Percentiles rank a stretch among this genome's conserved stretches.
These are phyloP conservation scores for Aspergillus caelatus DNA, from an alignment of 2,329 filamentous ascomycete species.

Conservation along the genomic window DNA sequence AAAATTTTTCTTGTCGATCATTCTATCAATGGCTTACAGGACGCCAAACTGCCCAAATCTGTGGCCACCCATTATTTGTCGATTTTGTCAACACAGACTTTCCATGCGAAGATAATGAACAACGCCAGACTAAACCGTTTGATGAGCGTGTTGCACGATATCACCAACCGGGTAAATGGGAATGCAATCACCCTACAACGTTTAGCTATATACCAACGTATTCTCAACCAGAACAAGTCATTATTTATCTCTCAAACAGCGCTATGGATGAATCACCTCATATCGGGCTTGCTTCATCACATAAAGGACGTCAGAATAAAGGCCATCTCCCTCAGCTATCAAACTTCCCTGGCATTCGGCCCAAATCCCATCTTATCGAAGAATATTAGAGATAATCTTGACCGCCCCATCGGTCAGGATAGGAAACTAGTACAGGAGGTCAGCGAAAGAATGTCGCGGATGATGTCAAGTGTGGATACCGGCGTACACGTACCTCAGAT, in stretches of 20 bases:
- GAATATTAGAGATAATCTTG: slow-evolving; percentile 60
- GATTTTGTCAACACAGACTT: slow-evolving; percentile 77
- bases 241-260: slow-evolving; percentile 70
- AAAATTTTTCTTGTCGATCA: slow-evolving; percentile 79
- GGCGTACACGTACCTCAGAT: slow-evolving; percentile 77
- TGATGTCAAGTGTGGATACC: slow-evolving; percentile 64
- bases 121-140: slow-evolving; percentile 70
- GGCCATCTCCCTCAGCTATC: slow-evolving; percentile 73
- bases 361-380: slow-evolving; percentile 69
- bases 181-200: slow-evolving; percentile 80
- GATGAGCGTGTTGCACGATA: slow-evolving; percentile 68
- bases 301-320: slow-evolving; percentile 74
- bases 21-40: slow-evolving; percentile 72
- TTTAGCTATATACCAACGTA: slow-evolving; percentile 74
- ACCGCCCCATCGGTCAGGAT: slow-evolving; percentile 53
- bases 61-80: slow-evolving; percentile 79
- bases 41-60: slow-evolving; percentile 71
- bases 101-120: slow-evolving; percentile 74
- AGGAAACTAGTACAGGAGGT: slow-evolving; percentile 71
- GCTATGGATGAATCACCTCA: slow-evolving; percentile 80
- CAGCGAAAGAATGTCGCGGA: slow-evolving; percentile 65
- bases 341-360: slow-evolving; percentile 70
- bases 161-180: slow-evolving; percentile 74
- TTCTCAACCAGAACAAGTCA: slow-evolving; percentile 71
- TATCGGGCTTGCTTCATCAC: slow-evolving; percentile 78